Conservation (phyloP, 2,329 filamentous ascomycete species). For the Aureobasidium sp. region DNA sequence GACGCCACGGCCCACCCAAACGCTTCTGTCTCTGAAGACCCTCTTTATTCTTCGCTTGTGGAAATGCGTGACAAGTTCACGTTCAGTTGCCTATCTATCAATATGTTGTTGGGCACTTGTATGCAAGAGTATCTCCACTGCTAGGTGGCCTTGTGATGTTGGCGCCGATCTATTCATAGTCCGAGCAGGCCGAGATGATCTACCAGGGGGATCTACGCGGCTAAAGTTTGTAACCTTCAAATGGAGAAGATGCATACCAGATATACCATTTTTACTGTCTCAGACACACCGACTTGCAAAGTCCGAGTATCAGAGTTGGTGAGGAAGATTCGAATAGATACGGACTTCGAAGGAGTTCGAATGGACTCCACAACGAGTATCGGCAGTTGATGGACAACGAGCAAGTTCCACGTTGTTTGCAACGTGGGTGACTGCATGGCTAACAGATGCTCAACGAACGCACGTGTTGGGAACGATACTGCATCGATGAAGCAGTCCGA, state of each 20-base stretch:
- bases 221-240: neutral
- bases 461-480: neutral
- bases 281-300: neutral
- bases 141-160: neutral
- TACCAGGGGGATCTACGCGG: constrained; percentile 3
- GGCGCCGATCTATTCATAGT: constrained; percentile 7
- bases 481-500: neutral
- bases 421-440: neutral
- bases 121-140: constrained; percentile 2
- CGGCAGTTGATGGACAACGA: neutral
- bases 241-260: neutral
- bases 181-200: constrained; percentile 6
- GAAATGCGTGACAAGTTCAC: neutral
- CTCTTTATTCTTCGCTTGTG: neutral
- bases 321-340: neutral
- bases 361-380: neutral
- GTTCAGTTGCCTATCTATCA: neutral
- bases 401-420: neutral
- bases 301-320: neutral
- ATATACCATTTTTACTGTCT: neutral
- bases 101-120: neutral
- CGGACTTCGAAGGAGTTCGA: neutral
- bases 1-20: neutral
- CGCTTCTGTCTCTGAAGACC: neutral
- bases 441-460: neutral